A percentile compares a stretch with the other conserved stretches of the same genome.
phyloP scores from a whole-genome alignment of 495 filamentous ascomycete species.

The Penicillium dipodomyicola region DNA sequence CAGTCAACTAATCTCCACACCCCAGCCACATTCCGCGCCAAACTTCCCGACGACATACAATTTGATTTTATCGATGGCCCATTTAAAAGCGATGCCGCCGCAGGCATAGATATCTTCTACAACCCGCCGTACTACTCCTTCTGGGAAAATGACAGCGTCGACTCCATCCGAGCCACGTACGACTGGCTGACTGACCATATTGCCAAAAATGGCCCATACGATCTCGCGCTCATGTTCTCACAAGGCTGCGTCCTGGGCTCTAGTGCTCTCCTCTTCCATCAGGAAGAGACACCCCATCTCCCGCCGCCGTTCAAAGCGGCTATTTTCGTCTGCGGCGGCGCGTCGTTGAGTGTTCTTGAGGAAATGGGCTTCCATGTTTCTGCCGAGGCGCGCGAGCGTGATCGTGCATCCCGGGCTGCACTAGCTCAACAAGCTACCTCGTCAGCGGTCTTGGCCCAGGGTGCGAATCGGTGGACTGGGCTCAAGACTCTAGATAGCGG shows the following conservation, averaged over 20 bases:
- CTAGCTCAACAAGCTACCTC: conserved; percentile 30
- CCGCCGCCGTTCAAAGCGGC: conserved; percentile 56
- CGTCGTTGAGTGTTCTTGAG: conserved; percentile 48
- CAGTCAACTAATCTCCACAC: conserved; percentile 23
- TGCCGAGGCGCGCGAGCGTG: conserved; percentile 39
- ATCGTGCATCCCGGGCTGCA: conserved; percentile 28
- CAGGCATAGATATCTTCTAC: conserved; percentile 55
- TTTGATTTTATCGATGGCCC: conserved; percentile 61
- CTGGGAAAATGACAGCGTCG: conserved; percentile 38
- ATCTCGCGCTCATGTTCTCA: conserved; percentile 58
- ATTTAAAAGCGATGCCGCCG: conserved; percentile 40
- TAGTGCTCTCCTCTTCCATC: conserved; percentile 42
- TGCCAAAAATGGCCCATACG: conserved; percentile 55
- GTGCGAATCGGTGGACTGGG: conserved; percentile 30
- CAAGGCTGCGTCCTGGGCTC: conserved; percentile 56
- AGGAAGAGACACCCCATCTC: conserved; percentile 29
- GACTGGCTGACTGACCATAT: conserved; percentile 49
- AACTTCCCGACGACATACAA: conserved; percentile 34
- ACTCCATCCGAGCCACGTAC: conserved; percentile 39
- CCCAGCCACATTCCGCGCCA: conserved; percentile 42
- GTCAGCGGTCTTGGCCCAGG: conserved; percentile 28
- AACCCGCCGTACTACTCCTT: conserved; percentile 49
- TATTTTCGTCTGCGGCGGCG: conserved; percentile 58
- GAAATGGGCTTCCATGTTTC: conserved; percentile 51
- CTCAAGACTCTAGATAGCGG: conserved; percentile 24